Evolutionary conservation across 73 alveolate genomes (phyloP), one percentile per base, ranked within the genome.

Genomic region (Paramecium octaurelia): DNA sequence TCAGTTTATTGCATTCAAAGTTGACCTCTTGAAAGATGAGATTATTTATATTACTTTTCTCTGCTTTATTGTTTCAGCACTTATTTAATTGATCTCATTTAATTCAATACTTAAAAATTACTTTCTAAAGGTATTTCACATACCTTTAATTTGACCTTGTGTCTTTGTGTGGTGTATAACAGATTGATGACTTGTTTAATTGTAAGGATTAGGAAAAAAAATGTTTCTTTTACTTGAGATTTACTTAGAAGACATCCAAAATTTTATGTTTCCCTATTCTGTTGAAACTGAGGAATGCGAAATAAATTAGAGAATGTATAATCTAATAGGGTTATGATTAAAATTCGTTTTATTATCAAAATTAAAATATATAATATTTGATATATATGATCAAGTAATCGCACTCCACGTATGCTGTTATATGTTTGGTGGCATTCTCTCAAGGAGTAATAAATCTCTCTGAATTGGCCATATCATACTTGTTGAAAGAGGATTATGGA

Each of bases 401-500:
- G 21, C 75, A 80, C 7, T 80, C 91, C 73, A 80, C 91, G 27
- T 80, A 80, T 80, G 46, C 57, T 18, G 91, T 80, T 8, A 80
- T 80, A 8, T 80, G 91, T 46, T 23, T 80, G 21, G 91, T 80
- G 27, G 91, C 91, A 46, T 80, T 80, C 77, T 80, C 91, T 40
- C 24, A 80, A 42, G 96, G 96, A 12, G 76, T 93, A 7, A 48
- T 93, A 44, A 86, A 92, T 11, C 69, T 93, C 44, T 34, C 96
- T 9, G 96, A 93, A 44, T 90, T 93, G 64, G 91, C 96, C 24
- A 42, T 93, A 23, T 75, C 92, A 35, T 93, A 77, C 34, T 46
- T 93, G 23, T 73, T 71, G 12, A 93, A 93, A 58, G 96, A 93
- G 71, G 96, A 93, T 38, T 89, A 70, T 44, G 75, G 50, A 24